Conservation (phyloP, 1,139 yeast genomes). For the Waltiozyma sp. region DNA sequence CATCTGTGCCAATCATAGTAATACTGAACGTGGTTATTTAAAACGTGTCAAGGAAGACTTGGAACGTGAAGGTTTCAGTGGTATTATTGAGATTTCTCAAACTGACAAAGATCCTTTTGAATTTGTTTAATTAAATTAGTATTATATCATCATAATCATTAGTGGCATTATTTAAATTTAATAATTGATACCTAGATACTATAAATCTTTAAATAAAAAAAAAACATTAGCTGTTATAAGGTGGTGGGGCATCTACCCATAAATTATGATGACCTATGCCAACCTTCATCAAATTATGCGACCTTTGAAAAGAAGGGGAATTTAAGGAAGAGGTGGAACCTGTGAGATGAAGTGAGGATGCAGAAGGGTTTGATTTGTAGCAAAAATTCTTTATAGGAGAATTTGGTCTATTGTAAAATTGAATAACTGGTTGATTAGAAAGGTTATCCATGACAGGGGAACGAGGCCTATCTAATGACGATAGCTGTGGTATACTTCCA, state of each 20-base stretch:
- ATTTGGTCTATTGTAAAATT: neutral
- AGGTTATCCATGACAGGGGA: neutral
- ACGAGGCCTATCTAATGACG: neutral
- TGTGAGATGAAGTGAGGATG: neutral
- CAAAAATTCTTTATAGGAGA: neutral
- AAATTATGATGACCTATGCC: neutral
- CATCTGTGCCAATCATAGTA: conserved; percentile 76
- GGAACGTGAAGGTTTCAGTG: conserved; percentile 25
- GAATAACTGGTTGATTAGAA: neutral
- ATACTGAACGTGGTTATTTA: conserved; percentile 85
- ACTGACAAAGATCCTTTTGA: conserved; percentile 45
- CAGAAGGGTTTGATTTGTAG: neutral
- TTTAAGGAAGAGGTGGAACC: neutral
- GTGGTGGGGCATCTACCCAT: neutral
- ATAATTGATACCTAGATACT: too few relatives aligned
- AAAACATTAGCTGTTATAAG: neutral
- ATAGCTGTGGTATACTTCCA: neutral
- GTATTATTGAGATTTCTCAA: conserved; percentile 33
- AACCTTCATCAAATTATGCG: neutral
- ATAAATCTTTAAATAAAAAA: too few relatives aligned
- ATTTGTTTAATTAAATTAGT: conserved; percentile 5
- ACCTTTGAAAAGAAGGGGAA: neutral
- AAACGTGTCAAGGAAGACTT: conserved; percentile 38
- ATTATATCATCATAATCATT: neutral
- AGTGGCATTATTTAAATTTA: too few relatives aligned